These are phyloP conservation scores for Oryza glaberrima DNA, from an alignment of 176 grass and related monocot genomes.

Conservation along the genomic window DNA sequence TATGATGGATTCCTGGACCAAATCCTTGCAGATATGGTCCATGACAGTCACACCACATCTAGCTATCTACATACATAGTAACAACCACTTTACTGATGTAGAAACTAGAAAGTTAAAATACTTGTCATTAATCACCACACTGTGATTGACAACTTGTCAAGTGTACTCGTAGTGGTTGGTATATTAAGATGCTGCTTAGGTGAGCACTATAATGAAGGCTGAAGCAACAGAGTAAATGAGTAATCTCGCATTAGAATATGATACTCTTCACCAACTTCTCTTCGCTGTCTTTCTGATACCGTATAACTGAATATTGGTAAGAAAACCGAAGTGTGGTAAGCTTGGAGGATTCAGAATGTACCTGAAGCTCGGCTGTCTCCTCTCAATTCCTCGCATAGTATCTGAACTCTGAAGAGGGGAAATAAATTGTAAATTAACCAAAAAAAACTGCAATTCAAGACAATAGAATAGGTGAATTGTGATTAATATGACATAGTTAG, in stretches of 20 bases:
- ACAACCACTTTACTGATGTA: too few relatives aligned
- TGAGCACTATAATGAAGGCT: neutral
- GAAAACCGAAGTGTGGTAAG: neutral
- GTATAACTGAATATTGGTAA: neutral
- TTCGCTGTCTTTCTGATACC: neutral
- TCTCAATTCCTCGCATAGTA: neutral
- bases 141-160: neutral
- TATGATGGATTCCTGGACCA: neutral
- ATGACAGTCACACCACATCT: neutral
- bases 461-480: too few relatives aligned
- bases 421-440: too few relatives aligned
- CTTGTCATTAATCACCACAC: neutral
- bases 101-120: neutral
- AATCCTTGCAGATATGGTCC: slow-evolving; percentile 11
- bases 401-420: neutral
- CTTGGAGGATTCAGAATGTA: neutral
- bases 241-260: neutral
- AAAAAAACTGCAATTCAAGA: neutral
- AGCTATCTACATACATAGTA: neutral
- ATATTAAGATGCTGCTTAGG: neutral
- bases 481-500: too few relatives aligned
- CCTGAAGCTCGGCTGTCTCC: neutral
- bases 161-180: neutral
- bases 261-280: neutral
- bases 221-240: neutral